Percentiles rank a stretch among this genome's conserved stretches.
These are phyloP conservation scores for Arachis stenosperma DNA, from an alignment of 306 rosid species.

Conservation along the genomic window DNA sequence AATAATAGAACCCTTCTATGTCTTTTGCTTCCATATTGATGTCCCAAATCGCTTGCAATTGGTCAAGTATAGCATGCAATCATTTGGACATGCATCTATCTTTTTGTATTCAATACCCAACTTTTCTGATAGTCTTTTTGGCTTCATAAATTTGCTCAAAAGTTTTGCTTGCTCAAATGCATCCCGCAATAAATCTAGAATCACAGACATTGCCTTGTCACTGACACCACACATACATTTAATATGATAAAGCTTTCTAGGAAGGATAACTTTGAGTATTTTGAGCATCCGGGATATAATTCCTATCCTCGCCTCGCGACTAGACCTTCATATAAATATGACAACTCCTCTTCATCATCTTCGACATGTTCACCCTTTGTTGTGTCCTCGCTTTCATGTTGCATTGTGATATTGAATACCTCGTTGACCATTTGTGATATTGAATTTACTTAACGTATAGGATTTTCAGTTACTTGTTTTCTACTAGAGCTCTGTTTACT, in stretches of 20 bases:
- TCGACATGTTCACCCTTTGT: not conserved
- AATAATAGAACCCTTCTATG: no score
- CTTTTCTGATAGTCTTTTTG: not conserved
- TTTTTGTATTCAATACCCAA: not conserved
- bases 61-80: no score
- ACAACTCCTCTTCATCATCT: not conserved
- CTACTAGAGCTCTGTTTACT: no score
- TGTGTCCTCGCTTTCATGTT: not conserved
- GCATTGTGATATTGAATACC: not conserved
- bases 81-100: no score
- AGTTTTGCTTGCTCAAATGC: constrained; percentile 16
- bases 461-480: no score
- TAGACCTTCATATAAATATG: not conserved
- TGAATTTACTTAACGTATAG: no score
- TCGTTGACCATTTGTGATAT: not conserved
- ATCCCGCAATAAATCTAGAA: constrained; percentile 4
- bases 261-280: no score
- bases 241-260: not conserved
- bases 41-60: no score
- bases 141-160: not conserved
- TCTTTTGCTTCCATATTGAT: no score
- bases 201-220: not conserved
- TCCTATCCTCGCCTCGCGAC: not conserved
- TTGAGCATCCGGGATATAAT: no score
- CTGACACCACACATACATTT: not conserved